phyloP scores from a whole-genome alignment of 2,329 filamentous ascomycete genomes.

The Plectosphaerella sp. region DNA sequence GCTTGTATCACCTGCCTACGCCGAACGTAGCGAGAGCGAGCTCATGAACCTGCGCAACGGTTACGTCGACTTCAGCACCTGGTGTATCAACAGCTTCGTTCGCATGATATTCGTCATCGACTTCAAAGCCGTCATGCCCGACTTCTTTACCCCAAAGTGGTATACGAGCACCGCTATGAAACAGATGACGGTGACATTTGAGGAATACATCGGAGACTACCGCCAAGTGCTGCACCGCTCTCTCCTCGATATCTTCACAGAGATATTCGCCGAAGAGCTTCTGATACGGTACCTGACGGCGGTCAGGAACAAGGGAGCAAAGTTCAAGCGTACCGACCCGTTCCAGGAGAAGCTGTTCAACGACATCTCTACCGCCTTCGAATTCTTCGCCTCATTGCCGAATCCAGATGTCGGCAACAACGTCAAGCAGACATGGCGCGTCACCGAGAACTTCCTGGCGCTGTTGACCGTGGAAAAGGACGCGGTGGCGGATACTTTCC shows the following conservation, averaged over 20 bases:
- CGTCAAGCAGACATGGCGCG: slow-evolving; percentile 90
- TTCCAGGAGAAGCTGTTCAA: slow-evolving; percentile 93
- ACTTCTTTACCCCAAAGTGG: slow-evolving; percentile 91
- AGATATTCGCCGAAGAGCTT: slow-evolving; percentile 89
- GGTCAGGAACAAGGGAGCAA: slow-evolving; percentile 85
- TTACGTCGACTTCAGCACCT: slow-evolving; percentile 91
- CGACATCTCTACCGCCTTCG: slow-evolving; percentile 85
- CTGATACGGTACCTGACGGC: slow-evolving; percentile 78
- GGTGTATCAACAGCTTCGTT: slow-evolving; percentile 85
- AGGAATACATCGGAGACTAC: slow-evolving; percentile 92
- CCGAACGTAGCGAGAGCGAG: slow-evolving; percentile 69
- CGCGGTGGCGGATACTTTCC: slow-evolving; percentile 72
- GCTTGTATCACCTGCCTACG: slow-evolving; percentile 74
- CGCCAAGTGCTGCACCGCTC: slow-evolving; percentile 78
- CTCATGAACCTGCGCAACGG: slow-evolving; percentile 75
- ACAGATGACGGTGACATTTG: slow-evolving; percentile 89
- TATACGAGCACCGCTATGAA: slow-evolving; percentile 84
- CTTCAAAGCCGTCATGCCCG: slow-evolving; percentile 75
- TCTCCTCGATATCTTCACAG: slow-evolving; percentile 84
- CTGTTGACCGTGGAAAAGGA: slow-evolving; percentile 75
- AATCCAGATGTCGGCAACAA: slow-evolving; percentile 64
- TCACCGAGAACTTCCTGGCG: slow-evolving; percentile 77
- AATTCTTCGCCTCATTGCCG: slow-evolving; percentile 73
- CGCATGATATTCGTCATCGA: slow-evolving; percentile 86
- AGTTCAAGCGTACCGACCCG: slow-evolving; percentile 80